Evolutionary conservation across 768 basidiomycete species (phyloP).

Genomic region (Lentinula sp.): DNA sequence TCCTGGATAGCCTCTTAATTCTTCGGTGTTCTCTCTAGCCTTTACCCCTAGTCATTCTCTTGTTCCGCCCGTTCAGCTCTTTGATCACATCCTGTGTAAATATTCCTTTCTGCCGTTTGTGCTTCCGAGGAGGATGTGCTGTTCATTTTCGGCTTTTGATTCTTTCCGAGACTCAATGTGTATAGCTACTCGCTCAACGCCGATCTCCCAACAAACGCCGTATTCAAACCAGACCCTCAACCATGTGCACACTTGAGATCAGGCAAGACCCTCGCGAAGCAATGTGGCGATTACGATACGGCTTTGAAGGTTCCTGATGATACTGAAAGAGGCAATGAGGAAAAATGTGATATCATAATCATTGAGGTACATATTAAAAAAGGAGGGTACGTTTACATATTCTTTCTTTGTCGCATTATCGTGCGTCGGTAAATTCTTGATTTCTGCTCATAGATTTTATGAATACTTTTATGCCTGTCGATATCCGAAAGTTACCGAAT

Average conservation of each 20-base stretch:
- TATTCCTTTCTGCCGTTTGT: no score
- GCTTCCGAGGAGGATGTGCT: no score
- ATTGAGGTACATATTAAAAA: constrained; percentile 68
- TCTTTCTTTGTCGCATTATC: neutral
- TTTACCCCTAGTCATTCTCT: no score
- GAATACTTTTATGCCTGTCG: no score
- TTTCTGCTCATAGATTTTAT: neutral
- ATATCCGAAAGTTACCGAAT: constrained; percentile 70
- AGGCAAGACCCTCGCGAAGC: constrained; percentile 77
- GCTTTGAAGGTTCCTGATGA: constrained; percentile 22
- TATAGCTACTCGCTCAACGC: no score
- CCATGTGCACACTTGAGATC: constrained; percentile 93
- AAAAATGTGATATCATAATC: constrained; percentile 72
- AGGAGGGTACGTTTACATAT: constrained; percentile 59
- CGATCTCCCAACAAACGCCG: constrained; percentile 25
- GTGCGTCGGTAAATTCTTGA: neutral
- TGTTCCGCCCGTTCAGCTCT: no score
- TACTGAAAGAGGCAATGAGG: constrained; percentile 11
- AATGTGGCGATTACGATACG: constrained; percentile 85
- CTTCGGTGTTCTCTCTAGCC: no score
- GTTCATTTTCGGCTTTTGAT: no score
- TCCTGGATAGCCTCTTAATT: no score
- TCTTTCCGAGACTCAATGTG: no score
- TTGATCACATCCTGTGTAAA: no score
- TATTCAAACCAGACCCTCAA: constrained; percentile 57